Evolutionary conservation across 306 rosid genomes (phyloP), one percentile per base, ranked within the genome.

Genomic region (Vigna reflexopilosa): DNA sequence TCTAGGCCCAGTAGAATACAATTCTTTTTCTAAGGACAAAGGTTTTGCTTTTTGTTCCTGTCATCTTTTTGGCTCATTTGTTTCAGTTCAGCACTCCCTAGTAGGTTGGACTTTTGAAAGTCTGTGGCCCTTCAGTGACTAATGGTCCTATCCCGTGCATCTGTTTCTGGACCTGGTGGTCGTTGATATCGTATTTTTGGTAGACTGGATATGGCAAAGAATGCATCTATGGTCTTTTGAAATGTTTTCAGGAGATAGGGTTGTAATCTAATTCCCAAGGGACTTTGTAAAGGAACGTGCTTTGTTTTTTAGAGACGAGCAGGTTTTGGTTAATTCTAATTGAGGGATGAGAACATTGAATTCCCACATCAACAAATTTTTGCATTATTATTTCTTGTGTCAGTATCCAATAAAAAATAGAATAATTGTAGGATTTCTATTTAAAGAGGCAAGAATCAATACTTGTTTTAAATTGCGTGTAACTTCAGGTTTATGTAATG

Each of bases 141-240:
- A 79, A 78, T 88, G 90, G 85, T 68, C 87, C 77, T 83, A 86
- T 67, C 73, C 85, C 44, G 49, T 86, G 87, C 92, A 88, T 70
- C 77, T 92, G 8, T 75, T 88, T 19, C 82, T 90, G 8, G 88
- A 80, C 58, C 69, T 89, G 50, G 87, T 83, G 67, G 89, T 89
- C 40, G 24, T 87, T 34, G 92, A 80, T 86, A 89, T 89, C 77
- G 81, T 76, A 17, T 83, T 92, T 74, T 84, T 88, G 92, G 88
- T 30, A 79, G 87, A 75, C 86, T 88, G 44, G 93, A 89, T 86
- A 76, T 88, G 75, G 89, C 69, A 2, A 89, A 87, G 61, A 89
- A 88, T 78, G 82, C 81, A 14, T 79, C 87, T 54, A 45, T 88
- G 81, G 71, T 26, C 86, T 26, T 70, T 51, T 10, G 28, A 79